phyloP scores from a whole-genome alignment of 768 basidiomycete species.

The Naganishia friedmannii region DNA sequence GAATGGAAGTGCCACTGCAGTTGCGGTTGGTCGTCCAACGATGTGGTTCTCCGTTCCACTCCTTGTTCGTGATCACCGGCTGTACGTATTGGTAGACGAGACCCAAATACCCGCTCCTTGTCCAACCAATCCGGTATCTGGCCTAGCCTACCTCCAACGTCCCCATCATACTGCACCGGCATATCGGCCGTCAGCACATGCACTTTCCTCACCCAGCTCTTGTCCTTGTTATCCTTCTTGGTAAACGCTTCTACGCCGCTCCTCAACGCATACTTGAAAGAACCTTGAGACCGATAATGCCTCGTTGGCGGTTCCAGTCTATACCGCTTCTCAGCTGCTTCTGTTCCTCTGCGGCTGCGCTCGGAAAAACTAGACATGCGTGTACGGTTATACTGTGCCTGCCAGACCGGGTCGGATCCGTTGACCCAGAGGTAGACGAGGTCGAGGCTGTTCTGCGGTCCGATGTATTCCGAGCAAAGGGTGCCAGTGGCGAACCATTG shows the following conservation, averaged over 20 bases:
- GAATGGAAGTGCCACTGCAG: conserved; percentile 48
- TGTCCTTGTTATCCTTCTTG: neutral
- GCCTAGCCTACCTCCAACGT: conserved; percentile 31
- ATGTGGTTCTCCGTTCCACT: neutral
- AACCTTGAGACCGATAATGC: conserved; percentile 47
- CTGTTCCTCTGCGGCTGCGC: too few relatives aligned
- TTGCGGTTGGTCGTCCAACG: neutral
- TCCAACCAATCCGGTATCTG: conserved; percentile 48
- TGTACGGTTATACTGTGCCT: conserved; percentile 27
- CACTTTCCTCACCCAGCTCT: conserved; percentile 32
- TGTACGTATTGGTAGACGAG: neutral
- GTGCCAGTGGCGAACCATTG: conserved; percentile 5
- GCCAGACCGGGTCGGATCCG: conserved; percentile 38
- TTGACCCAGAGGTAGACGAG: conserved; percentile 40
- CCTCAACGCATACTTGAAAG: conserved; percentile 43
- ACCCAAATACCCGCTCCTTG: conserved; percentile 22
- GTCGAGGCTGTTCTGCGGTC: conserved; percentile 1
- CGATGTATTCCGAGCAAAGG: neutral
- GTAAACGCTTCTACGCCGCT: conserved; percentile 33
- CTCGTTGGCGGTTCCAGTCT: conserved; percentile 27
- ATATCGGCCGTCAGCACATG: conserved; percentile 47
- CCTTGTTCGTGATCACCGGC: neutral
- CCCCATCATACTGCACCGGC: conserved; percentile 16
- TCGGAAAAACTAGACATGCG: neutral
- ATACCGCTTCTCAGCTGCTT: neutral